A percentile compares a stretch with the other conserved stretches of the same genome.
phyloP scores from a whole-genome alignment of 2,329 filamentous ascomycete genomes.

The Huntiella abstrusa region DNA sequence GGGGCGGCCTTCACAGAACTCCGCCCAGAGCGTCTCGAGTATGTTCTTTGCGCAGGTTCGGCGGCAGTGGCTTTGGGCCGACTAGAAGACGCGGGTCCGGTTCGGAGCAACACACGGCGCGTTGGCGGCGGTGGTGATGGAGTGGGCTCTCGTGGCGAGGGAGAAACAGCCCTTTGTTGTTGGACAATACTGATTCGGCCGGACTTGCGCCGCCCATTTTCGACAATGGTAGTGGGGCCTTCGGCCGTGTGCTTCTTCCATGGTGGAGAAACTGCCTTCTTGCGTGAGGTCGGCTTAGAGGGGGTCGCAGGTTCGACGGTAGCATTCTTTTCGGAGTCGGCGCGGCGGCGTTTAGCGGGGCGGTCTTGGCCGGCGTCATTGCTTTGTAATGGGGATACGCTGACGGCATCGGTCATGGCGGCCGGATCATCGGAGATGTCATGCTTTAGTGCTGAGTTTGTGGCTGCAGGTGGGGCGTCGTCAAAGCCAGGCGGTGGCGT shows the following conservation, averaged over 20 bases:
- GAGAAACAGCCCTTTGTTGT: background rate
- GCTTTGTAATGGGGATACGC: background rate
- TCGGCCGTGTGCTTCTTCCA: conserved; percentile 80
- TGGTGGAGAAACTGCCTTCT: conserved; percentile 51
- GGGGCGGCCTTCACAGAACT: background rate
- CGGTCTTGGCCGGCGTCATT: conserved; percentile 21
- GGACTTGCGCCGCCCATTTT: conserved; percentile 51
- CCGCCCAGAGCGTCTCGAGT: background rate
- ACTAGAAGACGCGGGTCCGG: background rate
- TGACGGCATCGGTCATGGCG: background rate
- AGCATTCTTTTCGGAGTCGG: conserved; percentile 18
- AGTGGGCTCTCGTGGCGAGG: background rate
- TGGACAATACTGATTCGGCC: conserved; percentile 38
- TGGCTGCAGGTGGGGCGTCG: background rate
- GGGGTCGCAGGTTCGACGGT: background rate
- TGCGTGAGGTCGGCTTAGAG: conserved; percentile 18
- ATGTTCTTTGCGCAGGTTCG: background rate
- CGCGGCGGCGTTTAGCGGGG: conserved; percentile 47
- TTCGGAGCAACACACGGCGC: background rate
- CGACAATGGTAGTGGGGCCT: conserved; percentile 69
- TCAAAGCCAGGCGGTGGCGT: conserved; percentile 10
- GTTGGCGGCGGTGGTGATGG: background rate
- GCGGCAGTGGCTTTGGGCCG: background rate
- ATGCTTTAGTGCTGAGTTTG: conserved; percentile 14
- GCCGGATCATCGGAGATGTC: background rate